Percentiles rank a stretch among this genome's conserved stretches.
phyloP scores from a whole-genome alignment of 164 flowering plant species.

The Stephania japonica region DNA sequence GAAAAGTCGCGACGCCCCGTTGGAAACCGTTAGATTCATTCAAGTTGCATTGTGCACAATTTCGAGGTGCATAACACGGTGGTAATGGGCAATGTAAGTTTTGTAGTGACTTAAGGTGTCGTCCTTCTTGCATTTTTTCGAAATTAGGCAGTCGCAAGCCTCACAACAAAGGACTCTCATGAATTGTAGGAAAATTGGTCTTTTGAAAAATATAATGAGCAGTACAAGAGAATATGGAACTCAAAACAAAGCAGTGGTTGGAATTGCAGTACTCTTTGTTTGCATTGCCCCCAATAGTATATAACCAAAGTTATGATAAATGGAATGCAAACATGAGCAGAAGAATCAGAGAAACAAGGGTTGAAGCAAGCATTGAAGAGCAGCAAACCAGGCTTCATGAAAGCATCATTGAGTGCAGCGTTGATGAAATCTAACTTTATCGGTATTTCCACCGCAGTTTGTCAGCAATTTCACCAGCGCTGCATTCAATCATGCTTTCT shows the following conservation, averaged over 20 bases:
- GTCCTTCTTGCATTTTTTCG: too few relatives aligned
- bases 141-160: too few relatives aligned
- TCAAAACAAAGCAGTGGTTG: too few relatives aligned
- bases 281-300: neutral
- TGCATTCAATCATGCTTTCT: conserved; percentile 49
- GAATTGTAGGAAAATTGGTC: neutral
- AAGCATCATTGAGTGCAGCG: conserved; percentile 66
- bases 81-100: neutral
- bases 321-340: neutral
- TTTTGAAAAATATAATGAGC: neutral
- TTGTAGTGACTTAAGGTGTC: too few relatives aligned
- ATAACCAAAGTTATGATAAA: neutral
- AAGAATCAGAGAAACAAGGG: neutral
- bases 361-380: neutral
- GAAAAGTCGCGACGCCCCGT: too few relatives aligned
- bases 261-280: too few relatives aligned
- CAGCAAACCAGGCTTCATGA: neutral
- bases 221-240: neutral
- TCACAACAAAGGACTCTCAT: too few relatives aligned
- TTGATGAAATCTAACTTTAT: conserved; percentile 32
- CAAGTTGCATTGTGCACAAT: too few relatives aligned
- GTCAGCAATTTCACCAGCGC: conserved; percentile 28
- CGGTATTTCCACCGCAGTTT: neutral
- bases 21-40: too few relatives aligned
- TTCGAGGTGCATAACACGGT: too few relatives aligned